Evolutionary conservation across 2,329 filamentous ascomycete genomes (phyloP).

Genomic region (Colletotrichum coccodes): DNA sequence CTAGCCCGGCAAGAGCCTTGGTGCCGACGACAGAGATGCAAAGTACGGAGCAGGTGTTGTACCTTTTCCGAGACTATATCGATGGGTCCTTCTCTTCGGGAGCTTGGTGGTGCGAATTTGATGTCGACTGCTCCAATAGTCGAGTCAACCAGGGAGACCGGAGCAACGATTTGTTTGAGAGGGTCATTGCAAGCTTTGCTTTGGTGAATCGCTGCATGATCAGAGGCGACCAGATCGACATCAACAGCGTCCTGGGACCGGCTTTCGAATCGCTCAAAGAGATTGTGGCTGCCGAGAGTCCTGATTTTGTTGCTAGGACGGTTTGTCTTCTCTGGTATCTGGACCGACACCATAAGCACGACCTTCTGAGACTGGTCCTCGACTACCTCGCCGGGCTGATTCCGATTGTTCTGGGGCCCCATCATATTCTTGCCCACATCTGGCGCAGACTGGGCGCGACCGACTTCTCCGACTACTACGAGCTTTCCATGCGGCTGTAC

Average conservation of each 20-base stretch:
- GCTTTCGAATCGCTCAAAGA: conserved; percentile 48
- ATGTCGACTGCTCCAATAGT: conserved; percentile 40
- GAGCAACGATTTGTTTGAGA: conserved; percentile 47
- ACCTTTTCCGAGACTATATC: conserved; percentile 42
- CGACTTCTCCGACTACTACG: conserved; percentile 45
- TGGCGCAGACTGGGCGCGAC: conserved; percentile 43
- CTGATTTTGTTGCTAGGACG: conserved; percentile 45
- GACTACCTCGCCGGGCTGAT: conserved; percentile 43
- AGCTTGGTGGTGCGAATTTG: conserved; percentile 43
- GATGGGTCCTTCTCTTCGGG: conserved; percentile 41
- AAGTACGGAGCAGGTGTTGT: conserved; percentile 40
- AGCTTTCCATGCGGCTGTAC: conserved; percentile 44
- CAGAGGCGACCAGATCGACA: conserved; percentile 43
- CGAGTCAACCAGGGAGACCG: conserved; percentile 37
- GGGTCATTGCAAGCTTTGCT: conserved; percentile 45
- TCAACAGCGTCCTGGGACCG: conserved; percentile 43
- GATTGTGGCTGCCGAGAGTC: conserved; percentile 45
- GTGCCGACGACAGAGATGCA: conserved; percentile 36
- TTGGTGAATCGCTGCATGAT: conserved; percentile 46
- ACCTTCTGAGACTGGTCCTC: conserved; percentile 44
- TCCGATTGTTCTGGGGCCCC: conserved; percentile 41
- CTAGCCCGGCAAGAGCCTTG: conserved; percentile 36
- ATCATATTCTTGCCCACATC: conserved; percentile 43
- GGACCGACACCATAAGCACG: conserved; percentile 44
- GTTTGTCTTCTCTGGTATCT: conserved; percentile 48